Percentiles rank a stretch among this genome's conserved stretches.
Conservation (phyloP, 2,329 filamentous ascomycete genomes). For the Beauveria australis region DNA sequence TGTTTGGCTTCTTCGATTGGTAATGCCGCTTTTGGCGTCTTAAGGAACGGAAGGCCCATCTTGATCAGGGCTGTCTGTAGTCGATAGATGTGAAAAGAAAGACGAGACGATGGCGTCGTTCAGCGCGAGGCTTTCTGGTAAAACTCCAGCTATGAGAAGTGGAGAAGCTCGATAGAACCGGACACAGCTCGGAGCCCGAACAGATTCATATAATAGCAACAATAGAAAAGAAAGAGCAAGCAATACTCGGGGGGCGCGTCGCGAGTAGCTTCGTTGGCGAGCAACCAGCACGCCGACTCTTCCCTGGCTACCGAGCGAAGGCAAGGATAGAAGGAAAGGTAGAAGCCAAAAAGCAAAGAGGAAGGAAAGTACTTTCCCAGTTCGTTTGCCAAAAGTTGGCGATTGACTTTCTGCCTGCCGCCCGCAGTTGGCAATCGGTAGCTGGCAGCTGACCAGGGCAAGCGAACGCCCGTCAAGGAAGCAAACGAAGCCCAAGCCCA, state of each 20-base stretch:
- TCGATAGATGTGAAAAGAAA: background rate
- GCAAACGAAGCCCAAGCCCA: background rate
- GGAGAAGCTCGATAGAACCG: background rate
- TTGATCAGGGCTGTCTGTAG: background rate
- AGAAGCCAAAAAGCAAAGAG: background rate
- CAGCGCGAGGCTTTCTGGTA: background rate
- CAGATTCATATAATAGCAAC: background rate
- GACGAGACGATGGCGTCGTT: background rate
- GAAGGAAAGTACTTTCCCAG: background rate
- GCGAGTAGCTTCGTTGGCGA: background rate
- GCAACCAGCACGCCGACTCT: background rate
- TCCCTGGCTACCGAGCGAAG: background rate
- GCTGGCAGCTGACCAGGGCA: background rate
- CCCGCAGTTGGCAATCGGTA: background rate
- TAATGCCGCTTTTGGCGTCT: background rate
- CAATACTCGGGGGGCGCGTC: background rate
- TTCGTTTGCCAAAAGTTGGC: background rate
- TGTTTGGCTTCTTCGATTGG: background rate
- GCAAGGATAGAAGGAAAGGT: background rate
- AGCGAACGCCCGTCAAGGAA: background rate
- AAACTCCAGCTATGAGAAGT: background rate
- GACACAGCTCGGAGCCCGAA: background rate
- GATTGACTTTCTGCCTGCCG: background rate
- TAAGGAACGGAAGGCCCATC: background rate
- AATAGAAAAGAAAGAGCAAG: background rate